These are phyloP conservation scores for Stereum hirsutum DNA, from an alignment of 1,284 basidiomycete species.

Conservation along the genomic window DNA sequence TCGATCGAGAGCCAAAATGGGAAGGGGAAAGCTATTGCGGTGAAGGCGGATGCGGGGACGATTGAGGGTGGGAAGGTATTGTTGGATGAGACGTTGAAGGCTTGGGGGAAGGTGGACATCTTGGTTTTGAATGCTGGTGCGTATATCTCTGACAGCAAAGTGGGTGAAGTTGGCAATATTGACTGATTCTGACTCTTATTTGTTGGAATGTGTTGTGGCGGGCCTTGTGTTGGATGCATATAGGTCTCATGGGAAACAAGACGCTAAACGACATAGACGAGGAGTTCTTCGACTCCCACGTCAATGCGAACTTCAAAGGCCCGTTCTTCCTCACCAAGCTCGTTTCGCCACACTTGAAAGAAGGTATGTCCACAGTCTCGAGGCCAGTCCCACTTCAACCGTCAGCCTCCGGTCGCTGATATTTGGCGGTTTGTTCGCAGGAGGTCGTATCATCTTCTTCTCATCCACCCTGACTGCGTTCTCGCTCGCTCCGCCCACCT, in stretches of 20 bases:
- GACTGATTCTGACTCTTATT: too few species aligned
- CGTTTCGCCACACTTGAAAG: slow-evolving; percentile 29
- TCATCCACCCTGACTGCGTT: slow-evolving; percentile 33
- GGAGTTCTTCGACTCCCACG: slow-evolving; percentile 35
- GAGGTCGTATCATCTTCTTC: slow-evolving; percentile 43
- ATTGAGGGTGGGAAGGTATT: slow-evolving; percentile 32
- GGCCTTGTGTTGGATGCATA: too few species aligned
- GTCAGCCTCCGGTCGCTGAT: too few species aligned
- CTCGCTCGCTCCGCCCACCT: slow-evolving; percentile 30
- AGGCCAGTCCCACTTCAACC: too few species aligned
- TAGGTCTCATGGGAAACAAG: slow-evolving; percentile 39
- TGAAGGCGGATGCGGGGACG: slow-evolving; percentile 41
- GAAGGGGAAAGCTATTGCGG: slow-evolving; percentile 37
- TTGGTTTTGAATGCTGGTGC: slow-evolving; percentile 47
- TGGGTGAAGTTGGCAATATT: too few species aligned
- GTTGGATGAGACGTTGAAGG: slow-evolving; percentile 34
- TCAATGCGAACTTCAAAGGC: slow-evolving; percentile 46
- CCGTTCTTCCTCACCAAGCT: slow-evolving; percentile 46
- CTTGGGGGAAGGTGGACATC: slow-evolving; percentile 45
- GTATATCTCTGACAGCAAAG: too few species aligned
- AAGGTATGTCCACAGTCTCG: too few species aligned
- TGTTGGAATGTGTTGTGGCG: too few species aligned
- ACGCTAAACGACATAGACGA: slow-evolving; percentile 38
- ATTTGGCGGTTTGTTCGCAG: slow-evolving; percentile 17
- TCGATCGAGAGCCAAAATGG: slow-evolving; percentile 31